These are phyloP conservation scores for Vigna radiata DNA, from an alignment of 306 rosid genomes.

Conservation along the genomic window DNA sequence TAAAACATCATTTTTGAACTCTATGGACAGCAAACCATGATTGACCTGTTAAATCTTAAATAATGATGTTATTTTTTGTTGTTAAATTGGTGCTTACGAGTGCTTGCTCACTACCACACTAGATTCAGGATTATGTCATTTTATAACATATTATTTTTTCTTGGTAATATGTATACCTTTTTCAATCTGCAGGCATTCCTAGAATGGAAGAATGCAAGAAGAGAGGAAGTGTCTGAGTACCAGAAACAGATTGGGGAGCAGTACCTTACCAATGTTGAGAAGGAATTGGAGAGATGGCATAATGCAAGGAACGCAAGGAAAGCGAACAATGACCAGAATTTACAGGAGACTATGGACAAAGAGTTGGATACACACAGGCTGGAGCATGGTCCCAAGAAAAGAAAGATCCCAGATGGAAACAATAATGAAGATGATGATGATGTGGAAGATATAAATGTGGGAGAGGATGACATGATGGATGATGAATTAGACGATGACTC, in stretches of 20 bases:
- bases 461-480: conserved; percentile 95
- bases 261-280: conserved; percentile 85
- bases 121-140: conserved; percentile 29
- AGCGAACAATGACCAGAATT: conserved; percentile 67
- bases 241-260: conserved; percentile 93
- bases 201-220: conserved; percentile 87
- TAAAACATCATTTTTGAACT: neutral
- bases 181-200: conserved; percentile 66
- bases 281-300: conserved; percentile 97
- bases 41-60: neutral
- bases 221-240: conserved; percentile 84
- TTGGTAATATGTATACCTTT: neutral
- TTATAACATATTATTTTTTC: neutral
- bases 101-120: neutral
- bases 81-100: conserved; percentile 11
- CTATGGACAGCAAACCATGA: neutral
- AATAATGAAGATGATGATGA: conserved; percentile 88
- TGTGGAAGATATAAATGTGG: conserved; percentile 87
- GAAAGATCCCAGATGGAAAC: conserved; percentile 80
- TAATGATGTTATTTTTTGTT: conserved; percentile 4
- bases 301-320: conserved; percentile 83
- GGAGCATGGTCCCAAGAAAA: conserved; percentile 98
- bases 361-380: conserved; percentile 96
- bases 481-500: conserved; percentile 84
- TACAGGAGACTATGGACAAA: conserved; percentile 99